phyloP scores from a whole-genome alignment of 495 filamentous ascomycete species.

The Pseudotulostoma volvatum region DNA sequence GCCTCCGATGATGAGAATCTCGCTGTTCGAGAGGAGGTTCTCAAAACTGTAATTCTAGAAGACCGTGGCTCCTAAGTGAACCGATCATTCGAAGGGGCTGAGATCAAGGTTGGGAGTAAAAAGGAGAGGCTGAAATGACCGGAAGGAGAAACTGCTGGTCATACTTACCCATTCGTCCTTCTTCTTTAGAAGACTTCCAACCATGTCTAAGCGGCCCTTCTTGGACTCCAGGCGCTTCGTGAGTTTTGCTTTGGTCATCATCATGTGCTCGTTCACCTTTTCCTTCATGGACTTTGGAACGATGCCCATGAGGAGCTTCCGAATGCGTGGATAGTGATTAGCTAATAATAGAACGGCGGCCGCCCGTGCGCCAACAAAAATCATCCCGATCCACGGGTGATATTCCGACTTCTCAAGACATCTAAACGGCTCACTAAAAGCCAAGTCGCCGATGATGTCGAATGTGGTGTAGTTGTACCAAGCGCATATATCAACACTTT shows the following conservation, averaged over 20 bases:
- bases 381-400: conserved; percentile 26
- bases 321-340: conserved; percentile 16
- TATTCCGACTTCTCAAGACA: conserved; percentile 28
- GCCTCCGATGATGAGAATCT: conserved; percentile 33
- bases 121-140: too few relatives aligned
- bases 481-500: too few relatives aligned
- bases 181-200: conserved; percentile 32
- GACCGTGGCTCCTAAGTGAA: background rate
- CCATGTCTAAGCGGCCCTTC: conserved; percentile 27
- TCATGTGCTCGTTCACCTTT: conserved; percentile 19
- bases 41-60: conserved; percentile 22
- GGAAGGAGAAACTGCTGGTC: too few relatives aligned
- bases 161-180: conserved; percentile 28
- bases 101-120: too few relatives aligned
- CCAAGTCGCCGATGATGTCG: conserved; percentile 42
- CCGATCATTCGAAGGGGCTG: background rate
- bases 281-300: conserved; percentile 9
- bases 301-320: conserved; percentile 13
- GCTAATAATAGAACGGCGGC: too few relatives aligned
- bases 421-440: conserved; percentile 35
- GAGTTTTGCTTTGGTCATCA: conserved; percentile 22
- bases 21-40: conserved; percentile 24
- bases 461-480: conserved; percentile 40
- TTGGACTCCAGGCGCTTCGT: conserved; percentile 22
- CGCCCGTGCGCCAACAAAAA: too few relatives aligned